These are phyloP conservation scores for Harrya chromipes DNA, from an alignment of 768 basidiomycete genomes.

Conservation along the genomic window DNA sequence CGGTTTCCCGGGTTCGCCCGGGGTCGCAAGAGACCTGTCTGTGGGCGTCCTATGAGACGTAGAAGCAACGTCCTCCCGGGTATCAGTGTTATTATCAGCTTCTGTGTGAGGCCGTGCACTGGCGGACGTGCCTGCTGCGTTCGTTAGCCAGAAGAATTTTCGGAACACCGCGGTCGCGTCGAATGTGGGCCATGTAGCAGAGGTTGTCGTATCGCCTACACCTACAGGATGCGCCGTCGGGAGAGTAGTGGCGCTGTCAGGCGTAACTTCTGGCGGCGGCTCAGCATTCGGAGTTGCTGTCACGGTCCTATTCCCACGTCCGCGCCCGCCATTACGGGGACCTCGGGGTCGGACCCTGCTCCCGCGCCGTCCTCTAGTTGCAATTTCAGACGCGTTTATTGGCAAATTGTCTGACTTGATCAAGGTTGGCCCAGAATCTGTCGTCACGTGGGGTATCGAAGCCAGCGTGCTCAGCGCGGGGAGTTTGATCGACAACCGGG, in stretches of 20 bases:
- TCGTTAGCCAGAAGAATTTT: not conserved
- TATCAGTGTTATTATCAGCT: not conserved
- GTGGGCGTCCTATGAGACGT: not conserved
- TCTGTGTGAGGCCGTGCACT: not conserved
- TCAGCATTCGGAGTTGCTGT: not conserved
- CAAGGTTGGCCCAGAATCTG: not conserved
- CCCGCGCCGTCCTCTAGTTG: not conserved
- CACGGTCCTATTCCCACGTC: not conserved
- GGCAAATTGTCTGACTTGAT: not conserved
- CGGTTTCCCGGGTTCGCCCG: conserved; percentile 2
- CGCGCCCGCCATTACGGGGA: not conserved
- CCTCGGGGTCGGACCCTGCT: not conserved
- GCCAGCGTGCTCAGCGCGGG: not conserved
- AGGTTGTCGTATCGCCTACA: not conserved
- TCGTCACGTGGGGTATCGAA: not conserved
- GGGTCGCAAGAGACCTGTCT: too few species aligned
- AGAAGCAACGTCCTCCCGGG: not conserved
- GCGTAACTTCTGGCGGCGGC: not conserved
- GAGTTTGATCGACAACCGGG: conserved; percentile 2
- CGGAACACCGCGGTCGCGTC: not conserved
- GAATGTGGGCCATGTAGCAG: not conserved
- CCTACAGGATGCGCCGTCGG: too few species aligned
- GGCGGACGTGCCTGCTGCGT: not conserved
- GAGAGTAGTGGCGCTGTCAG: not conserved
- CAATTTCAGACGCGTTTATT: not conserved